A percentile compares a stretch with the other conserved stretches of the same genome.
These are phyloP conservation scores for Tuber microsphaerosporum DNA, from an alignment of 495 filamentous ascomycete genomes.

Conservation along the genomic window DNA sequence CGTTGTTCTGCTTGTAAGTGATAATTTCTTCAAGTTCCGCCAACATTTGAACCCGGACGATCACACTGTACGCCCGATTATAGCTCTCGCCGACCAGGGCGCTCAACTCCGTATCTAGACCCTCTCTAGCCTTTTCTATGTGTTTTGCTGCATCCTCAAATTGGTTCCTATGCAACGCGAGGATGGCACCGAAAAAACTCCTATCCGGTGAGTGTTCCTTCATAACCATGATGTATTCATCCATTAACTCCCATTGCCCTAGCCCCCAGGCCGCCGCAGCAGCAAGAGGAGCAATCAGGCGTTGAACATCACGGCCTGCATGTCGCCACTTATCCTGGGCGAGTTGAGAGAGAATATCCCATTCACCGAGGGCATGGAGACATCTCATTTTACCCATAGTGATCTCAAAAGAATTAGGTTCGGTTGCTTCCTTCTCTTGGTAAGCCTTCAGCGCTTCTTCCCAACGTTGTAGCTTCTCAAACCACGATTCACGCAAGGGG, in stretches of 20 bases:
- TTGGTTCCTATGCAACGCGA: conserved; percentile 87
- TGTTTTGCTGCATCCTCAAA: conserved; percentile 78
- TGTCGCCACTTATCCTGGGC: conserved; percentile 89
- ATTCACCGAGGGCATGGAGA: conserved; percentile 92
- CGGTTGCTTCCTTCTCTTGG: conserved; percentile 62
- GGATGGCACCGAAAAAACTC: conserved; percentile 93
- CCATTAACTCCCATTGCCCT: conserved; percentile 95
- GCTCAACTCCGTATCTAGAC: conserved; percentile 87
- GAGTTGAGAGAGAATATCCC: conserved; percentile 80
- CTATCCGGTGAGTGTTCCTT: conserved; percentile 84
- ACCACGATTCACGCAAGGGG: conserved; percentile 88
- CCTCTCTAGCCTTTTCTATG: conserved; percentile 85
- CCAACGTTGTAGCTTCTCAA: conserved; percentile 96
- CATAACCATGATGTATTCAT: conserved; percentile 90
- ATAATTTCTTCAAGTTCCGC: conserved; percentile 98
- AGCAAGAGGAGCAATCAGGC: conserved; percentile 81
- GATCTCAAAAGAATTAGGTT: conserved; percentile 70
- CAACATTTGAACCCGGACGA: conserved; percentile 96
- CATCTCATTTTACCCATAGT: conserved; percentile 99
- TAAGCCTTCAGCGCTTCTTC: conserved; percentile 94
- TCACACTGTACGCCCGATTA: conserved; percentile 87
- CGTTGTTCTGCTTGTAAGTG: conserved; percentile 80
- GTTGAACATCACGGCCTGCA: conserved; percentile 72
- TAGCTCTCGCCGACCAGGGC: conserved; percentile 94
- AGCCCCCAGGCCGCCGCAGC: conserved; percentile 97